These are phyloP conservation scores for Gracilariopsis chorda DNA, from an alignment of 23 red algal genomes.

Conservation along the genomic window DNA sequence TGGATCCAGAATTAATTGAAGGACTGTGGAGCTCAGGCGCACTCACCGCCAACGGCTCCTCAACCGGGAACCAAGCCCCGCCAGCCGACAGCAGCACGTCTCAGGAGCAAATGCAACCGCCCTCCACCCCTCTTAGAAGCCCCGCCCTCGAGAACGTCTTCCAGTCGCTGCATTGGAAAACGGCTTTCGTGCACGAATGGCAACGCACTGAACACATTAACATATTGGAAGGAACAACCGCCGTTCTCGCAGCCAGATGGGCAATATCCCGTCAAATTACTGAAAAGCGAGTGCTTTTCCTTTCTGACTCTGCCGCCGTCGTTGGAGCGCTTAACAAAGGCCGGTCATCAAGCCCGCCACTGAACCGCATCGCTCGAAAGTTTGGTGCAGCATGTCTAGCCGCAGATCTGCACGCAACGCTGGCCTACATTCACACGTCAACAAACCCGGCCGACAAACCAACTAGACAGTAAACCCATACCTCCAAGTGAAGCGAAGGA, in stretches of 20 bases:
- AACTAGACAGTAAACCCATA: not conserved
- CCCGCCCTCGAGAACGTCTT: not conserved
- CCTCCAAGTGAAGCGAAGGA: not conserved
- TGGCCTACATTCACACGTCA: not conserved
- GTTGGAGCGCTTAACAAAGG: not conserved
- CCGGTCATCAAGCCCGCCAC: not conserved
- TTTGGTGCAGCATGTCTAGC: not conserved
- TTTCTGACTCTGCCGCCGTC: not conserved
- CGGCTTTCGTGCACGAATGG: not conserved
- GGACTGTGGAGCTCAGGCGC: too few species aligned
- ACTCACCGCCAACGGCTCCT: too few species aligned
- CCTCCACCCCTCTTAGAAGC: not conserved
- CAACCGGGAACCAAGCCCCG: too few species aligned
- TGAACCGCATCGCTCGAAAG: not conserved
- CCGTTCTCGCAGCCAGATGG: not conserved
- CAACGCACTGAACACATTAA: not conserved
- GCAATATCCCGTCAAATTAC: not conserved
- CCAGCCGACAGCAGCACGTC: too few species aligned
- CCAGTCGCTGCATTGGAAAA: not conserved
- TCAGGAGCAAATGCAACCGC: not conserved
- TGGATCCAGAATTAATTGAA: not conserved
- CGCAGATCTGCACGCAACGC: not conserved
- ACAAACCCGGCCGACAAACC: not conserved
- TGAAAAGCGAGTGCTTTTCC: not conserved
- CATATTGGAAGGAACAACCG: not conserved